These are phyloP conservation scores for Theobroma cacao DNA, from an alignment of 345 rosid species.

Conservation along the genomic window DNA sequence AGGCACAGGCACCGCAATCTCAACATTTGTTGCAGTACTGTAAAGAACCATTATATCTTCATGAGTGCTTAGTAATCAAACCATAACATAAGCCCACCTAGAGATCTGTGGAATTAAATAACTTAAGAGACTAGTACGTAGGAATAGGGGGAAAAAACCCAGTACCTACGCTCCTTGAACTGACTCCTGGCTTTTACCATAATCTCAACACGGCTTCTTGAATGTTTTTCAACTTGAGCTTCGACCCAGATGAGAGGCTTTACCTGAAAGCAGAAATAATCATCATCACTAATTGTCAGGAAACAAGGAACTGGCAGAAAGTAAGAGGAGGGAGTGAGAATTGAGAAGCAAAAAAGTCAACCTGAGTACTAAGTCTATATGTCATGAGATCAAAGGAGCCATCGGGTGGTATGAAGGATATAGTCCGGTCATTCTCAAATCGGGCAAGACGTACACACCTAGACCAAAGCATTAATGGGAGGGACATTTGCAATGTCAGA, in stretches of 20 bases:
- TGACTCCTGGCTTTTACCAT: conserved; percentile 91
- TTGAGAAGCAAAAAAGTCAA: conserved; percentile 23
- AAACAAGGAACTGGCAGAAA: not conserved
- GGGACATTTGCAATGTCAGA: conserved; percentile 3
- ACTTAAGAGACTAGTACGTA: conserved; percentile 1
- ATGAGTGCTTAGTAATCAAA: conserved; percentile 8
- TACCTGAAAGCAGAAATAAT: conserved; percentile 43
- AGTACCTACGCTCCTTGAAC: conserved; percentile 91
- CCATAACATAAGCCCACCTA: not conserved
- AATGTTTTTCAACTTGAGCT: conserved; percentile 87
- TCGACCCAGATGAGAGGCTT: conserved; percentile 97
- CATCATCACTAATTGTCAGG: not conserved
- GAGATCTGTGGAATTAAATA: conserved; percentile 3
- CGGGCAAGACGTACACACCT: conserved; percentile 98
- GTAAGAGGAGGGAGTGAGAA: not conserved
- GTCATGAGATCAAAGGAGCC: conserved; percentile 98
- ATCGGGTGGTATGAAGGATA: conserved; percentile 96
- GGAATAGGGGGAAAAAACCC: not conserved
- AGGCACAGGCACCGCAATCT: conserved; percentile 64
- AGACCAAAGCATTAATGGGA: conserved; percentile 16
- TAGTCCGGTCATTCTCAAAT: conserved; percentile 93
- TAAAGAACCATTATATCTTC: conserved; percentile 8
- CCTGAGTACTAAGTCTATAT: conserved; percentile 97
- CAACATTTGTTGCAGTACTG: conserved; percentile 79
- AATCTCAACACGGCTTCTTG: conserved; percentile 88